Base-by-base conservation (phyloP, 805 yeast species). In the Metschnikowia proteae region DNA sequence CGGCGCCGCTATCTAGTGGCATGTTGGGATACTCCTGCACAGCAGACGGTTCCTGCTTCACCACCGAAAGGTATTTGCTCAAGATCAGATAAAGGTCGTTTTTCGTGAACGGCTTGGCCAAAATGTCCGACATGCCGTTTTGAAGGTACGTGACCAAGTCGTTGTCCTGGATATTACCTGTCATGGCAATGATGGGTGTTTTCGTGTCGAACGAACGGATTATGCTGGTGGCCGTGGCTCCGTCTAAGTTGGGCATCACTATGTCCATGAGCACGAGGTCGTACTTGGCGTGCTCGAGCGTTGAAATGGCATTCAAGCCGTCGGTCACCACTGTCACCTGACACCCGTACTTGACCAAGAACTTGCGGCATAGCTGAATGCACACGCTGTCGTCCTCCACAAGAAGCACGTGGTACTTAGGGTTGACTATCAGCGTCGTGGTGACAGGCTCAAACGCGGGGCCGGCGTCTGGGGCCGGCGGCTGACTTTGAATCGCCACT, bases 151-250 rank as follows among this genome's bases (percentile, higher is more conserved):
- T 85, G 41, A 86, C 86, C 49, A 89, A 73, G 65, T 89, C 96
- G 56, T 84, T 82, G 54, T 85, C 88, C 56, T 86, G 85, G 48
- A 88, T 86, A 62, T 88, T 89, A 36, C 96, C 95, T 1, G 96
- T 88, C 96, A 88, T 88, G 29, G 96, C 95, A 56, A 94, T 85
- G 53, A 94, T 88, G 9, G 98, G 98, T 0, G 97, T 88, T 46
- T 78, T 79, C 22, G 81, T 80, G 64, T 90, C 96, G 62, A 88
- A 88, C 17, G 85, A 82, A 57, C 98, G 76, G 42, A 94, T 89
- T 38, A 92, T 82, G 36, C 92, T 85, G 1, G 97, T 86, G 1
- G 97, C 97, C 2, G 96, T 84, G 22, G 91, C 90, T 60, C 97
- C 89, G 70, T 88, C 89, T 57, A 87, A 66, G 62, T 85, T 86